Percentiles rank a stretch among this genome's conserved stretches.
Conservation (phyloP, 1,139 yeast genomes). For the Saccharomyces hybrid region DNA sequence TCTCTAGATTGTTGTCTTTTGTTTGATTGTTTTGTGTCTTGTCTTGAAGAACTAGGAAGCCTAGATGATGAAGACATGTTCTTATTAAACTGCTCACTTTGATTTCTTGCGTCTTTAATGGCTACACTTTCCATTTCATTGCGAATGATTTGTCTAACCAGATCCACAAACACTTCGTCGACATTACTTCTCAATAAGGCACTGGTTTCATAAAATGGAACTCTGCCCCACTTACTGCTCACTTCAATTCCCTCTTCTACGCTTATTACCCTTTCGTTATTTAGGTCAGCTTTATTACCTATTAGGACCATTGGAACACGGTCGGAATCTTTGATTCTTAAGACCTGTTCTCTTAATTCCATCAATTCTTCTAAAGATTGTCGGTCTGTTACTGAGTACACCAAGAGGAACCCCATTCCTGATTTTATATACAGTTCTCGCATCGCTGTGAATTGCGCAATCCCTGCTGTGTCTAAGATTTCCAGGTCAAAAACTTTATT, state of each 20-base stretch:
- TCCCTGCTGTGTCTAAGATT: constrained; percentile 97
- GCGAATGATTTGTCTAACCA: constrained; percentile 81
- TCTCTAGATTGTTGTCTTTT: constrained; percentile 1
- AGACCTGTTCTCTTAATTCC: constrained; percentile 79
- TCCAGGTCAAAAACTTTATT: constrained; percentile 88
- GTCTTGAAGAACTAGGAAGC: constrained; percentile 1
- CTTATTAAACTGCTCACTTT: background rate
- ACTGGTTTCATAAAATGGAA: constrained; percentile 88
- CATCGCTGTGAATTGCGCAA: constrained; percentile 94
- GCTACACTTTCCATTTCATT: constrained; percentile 41
- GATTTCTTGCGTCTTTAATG: constrained; percentile 10
- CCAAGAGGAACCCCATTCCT: constrained; percentile 79
- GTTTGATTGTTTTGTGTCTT: background rate
- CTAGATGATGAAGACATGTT: background rate
- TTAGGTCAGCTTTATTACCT: constrained; percentile 82
- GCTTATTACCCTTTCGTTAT: constrained; percentile 64
- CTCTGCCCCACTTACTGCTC: constrained; percentile 80
- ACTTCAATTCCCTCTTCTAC: constrained; percentile 76
- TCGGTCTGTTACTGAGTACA: constrained; percentile 83
- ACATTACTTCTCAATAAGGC: constrained; percentile 88
- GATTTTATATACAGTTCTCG: constrained; percentile 85
- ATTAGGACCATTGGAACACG: constrained; percentile 76
- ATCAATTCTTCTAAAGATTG: constrained; percentile 74
- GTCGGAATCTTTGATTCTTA: constrained; percentile 74
- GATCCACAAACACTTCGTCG: constrained; percentile 81